These are phyloP conservation scores for Aspergillus novofumigatus DNA, from an alignment of 2,329 filamentous ascomycete species.

Conservation along the genomic window DNA sequence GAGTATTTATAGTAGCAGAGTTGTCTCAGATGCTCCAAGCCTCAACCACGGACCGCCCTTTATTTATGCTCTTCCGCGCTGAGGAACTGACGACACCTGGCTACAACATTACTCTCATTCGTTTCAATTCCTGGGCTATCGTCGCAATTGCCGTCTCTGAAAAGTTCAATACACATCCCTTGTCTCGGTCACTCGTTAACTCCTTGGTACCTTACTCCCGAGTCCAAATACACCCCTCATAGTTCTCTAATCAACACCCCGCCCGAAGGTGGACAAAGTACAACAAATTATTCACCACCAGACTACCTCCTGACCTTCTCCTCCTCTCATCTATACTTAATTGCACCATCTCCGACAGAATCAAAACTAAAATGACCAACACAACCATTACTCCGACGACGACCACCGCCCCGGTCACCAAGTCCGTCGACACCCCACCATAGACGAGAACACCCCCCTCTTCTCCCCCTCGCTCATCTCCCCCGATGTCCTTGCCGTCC, in stretches of 20 bases:
- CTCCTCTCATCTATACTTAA: constrained; percentile 2
- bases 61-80: not conserved
- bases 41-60: not conserved
- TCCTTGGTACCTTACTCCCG: not conserved
- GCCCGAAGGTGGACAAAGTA: not conserved
- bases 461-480: constrained; percentile 77
- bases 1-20: not conserved
- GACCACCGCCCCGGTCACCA: constrained; percentile 4
- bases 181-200: not conserved
- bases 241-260: not conserved
- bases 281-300: no score
- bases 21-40: not conserved
- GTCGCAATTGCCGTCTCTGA: not conserved
- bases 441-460: constrained; percentile 57
- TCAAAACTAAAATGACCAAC: constrained; percentile 15
- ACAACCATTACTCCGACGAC: not conserved
- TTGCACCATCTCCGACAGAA: constrained; percentile 1
- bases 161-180: not conserved
- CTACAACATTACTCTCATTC: not conserved
- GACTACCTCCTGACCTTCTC: not conserved
- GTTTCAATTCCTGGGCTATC: not conserved
- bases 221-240: not conserved
- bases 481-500: constrained; percentile 63
- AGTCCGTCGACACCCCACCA: constrained; percentile 18
- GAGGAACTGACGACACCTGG: not conserved